Percentiles rank a stretch among this genome's conserved stretches.
Conservation (phyloP, 2,329 filamentous ascomycete genomes). For the Fusarium keratoplasticum region DNA sequence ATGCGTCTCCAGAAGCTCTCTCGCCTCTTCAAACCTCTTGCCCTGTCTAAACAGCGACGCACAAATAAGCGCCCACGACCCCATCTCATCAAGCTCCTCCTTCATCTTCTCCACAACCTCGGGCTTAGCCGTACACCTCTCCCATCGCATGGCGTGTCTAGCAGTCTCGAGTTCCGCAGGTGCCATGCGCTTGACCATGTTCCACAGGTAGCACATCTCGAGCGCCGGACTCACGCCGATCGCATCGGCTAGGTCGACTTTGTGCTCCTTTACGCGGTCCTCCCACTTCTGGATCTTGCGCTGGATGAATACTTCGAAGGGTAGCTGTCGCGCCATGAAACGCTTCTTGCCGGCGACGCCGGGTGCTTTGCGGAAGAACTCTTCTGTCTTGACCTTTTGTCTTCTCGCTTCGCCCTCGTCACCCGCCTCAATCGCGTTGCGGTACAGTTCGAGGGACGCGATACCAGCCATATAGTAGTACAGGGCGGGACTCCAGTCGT, state of each 20-base stretch:
- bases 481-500: conserved; percentile 89
- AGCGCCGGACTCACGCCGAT: conserved; percentile 83
- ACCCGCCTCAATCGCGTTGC: conserved; percentile 61
- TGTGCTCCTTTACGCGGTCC: conserved; percentile 74
- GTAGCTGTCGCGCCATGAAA: conserved; percentile 89
- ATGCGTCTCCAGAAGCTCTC: conserved; percentile 69
- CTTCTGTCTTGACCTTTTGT: conserved; percentile 74
- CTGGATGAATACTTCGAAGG: conserved; percentile 87
- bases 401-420: conserved; percentile 60
- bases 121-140: conserved; percentile 65
- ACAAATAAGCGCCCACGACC: conserved; percentile 74
- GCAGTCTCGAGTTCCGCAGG: conserved; percentile 72
- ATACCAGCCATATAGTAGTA: conserved; percentile 91
- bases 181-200: conserved; percentile 85
- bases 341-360: conserved; percentile 84
- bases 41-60: conserved; percentile 75
- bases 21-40: conserved; percentile 73
- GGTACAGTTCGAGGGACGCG: conserved; percentile 85
- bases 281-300: conserved; percentile 93
- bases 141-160: conserved; percentile 72
- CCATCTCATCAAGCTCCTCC: conserved; percentile 69
- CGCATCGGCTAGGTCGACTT: conserved; percentile 79
- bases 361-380: conserved; percentile 78
- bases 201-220: conserved; percentile 97
- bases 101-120: conserved; percentile 59